Base-by-base conservation (phyloP, 768 basidiomycete genomes). In the Boletus vinaceobasis region DNA sequence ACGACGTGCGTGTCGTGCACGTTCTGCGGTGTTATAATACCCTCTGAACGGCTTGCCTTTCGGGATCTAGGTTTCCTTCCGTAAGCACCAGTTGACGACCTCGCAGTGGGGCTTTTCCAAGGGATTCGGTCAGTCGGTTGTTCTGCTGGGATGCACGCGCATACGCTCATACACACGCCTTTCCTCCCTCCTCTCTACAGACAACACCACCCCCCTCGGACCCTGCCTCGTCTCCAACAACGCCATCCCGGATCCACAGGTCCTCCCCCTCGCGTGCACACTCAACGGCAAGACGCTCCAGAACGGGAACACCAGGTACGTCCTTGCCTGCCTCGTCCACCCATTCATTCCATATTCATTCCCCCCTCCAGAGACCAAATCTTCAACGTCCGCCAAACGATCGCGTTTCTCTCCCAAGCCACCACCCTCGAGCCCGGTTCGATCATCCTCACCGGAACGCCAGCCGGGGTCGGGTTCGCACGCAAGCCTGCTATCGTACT, bases 101-200 rank as follows among this genome's bases (percentile, higher is more conserved):
- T 86, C 87, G 1, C 93, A 95, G 61, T 95, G 93, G 92, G 76
- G 81, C 31, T 93, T 91, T 71, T 91, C 90, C 27, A 95, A 95
- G 70, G 79, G 86, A 39, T 95, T 92, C 60, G 92, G 90, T 87
- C 53, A 26, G 79, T 61, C 39, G 17, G 14, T 17, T 40, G 29
- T 10, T 27, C 10, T 6, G 3, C 9, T 26, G 1, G 14, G 8
- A 23, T 43, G 4, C n/a, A 9, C 42, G 9, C 11, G 3, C 35
- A 15, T 15, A 3, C 38, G 21, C 26, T 21, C 40, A 9, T 19
- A 21, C 27, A 14, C 27, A 15, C 9, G n/a, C n/a, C n/a, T n/a
- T n/a, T n/a, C n/a, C n/a, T n/a, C 1, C 4, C 2, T n/a, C 14
- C 6, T 5, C 7, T 32, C 9, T 21, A 5, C 46, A 71, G 71